Evolutionary conservation across 345 rosid species (phyloP), one percentile per base, ranked within the genome.

Genomic region (Punica granatum): DNA sequence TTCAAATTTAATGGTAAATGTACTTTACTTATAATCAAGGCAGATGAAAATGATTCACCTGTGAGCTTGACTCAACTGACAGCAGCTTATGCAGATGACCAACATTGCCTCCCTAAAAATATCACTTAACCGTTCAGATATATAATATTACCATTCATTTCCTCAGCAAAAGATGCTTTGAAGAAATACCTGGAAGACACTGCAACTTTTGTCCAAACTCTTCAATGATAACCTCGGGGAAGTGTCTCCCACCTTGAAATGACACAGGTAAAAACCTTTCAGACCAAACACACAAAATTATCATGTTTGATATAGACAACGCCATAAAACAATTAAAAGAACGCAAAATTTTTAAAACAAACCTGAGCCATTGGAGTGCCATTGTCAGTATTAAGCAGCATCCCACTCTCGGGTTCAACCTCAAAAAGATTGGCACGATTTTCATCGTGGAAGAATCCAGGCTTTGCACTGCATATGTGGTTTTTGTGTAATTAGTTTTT

Each of bases 281-380:
- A 56, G 61, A 13, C 34, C 7, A 26, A 56, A 30, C 28, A 51
- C 23, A n/a, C 10, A 6, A 5, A 49, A 49, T 1, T n/a, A 51
- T n/a, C 58, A 51, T 51, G 28, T n/a, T 7, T 18, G 30, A 51
- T 28, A 51, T 48, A 21, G 23, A 51, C n/a, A 23, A 51, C 28
- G 13, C 10, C 23, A n/a, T n/a, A 51, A 51, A n/a, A 23, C 14
- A 51, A 51, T 51, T 51, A 19, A 63, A 70, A 60, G 4, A 53
- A 54, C 63, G 26, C 4, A 46, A 46, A 19, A 51, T 30, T 14
- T 41, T 34, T 12, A 26, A 31, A 67, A 63, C 73, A 54, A 77
- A 94, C 99, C 97, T 86, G 99, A 76, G 90, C 70, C 92, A 89
- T 83, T 64, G 99, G 92, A 70, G 92, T 86, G 69, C 97, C 99